Evolutionary conservation across 1,139 yeast genomes (phyloP), one percentile per base, ranked within the genome.

Genomic region (Pneumocystis carinii): DNA sequence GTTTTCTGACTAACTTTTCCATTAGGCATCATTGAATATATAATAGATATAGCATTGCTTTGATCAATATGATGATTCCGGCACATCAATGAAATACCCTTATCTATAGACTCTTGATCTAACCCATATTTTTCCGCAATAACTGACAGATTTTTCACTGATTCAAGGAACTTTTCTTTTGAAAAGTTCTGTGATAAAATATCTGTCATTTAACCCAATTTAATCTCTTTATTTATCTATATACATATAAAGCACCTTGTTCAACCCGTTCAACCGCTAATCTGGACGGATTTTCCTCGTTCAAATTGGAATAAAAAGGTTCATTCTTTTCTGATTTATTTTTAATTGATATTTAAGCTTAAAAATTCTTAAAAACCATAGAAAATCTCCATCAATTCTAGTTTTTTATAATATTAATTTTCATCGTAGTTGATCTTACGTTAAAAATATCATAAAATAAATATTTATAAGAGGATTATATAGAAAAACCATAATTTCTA

Each of bases 1-100:
- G 63, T 38, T 35, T 62, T 61, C 29, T 62, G 62, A 19, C 12
- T 38, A 3, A 66, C 65, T 36, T 32, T 38, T 27, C 56, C 66
- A 8, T 61, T 57, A 8, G 67, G 67, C 19, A 35, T 59, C 53
- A 66, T 60, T 35, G 64, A 53, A 35, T 60, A 59, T 24, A 65
- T 58, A 10, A 66, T 48, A 10, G 55, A 24, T 12, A 19, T 48
- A 6, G 55, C 2, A 48, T 48, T 48, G 10, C 55, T 48, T 24
- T 48, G 55, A 12, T 19, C 32, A 15, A 48, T 48, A 48, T 48
- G 55, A 17, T 48, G 55, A 24, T 29, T 48, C 24, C 32, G n/a
- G 15, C 55, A 48, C 7, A 48, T 48, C 32, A 48, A 12, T 12
- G 55, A 48, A 14, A 48, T 48, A 48, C 55, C 55, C 27, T 48